Evolutionary conservation across 129 eudicot species (phyloP), one percentile per base, ranked within the genome.

Genomic region (sunflower (Helianthus annuus)): DNA sequence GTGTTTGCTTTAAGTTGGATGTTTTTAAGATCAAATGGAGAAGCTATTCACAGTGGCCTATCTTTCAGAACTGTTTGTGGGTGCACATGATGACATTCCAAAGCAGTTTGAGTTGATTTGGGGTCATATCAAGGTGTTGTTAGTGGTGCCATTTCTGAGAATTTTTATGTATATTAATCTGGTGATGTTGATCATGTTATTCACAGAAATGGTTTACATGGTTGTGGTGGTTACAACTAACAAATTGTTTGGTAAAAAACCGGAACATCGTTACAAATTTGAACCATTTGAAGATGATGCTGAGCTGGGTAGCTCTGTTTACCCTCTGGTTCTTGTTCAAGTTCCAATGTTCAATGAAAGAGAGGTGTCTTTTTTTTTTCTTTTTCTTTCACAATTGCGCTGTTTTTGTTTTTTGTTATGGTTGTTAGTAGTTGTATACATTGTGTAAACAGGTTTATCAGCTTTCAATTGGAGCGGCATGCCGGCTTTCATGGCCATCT

Each of bases 381-480:
- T 42, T 22, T 22, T 22, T 10, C 10, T 53, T 16, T 29, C 29
- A 6, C 59, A 54, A 17, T 54, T 54, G 59, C 29, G 6, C 29
- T 54, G 59, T 54, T 54, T 54, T 22, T 11, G 46, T 42, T 42
- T 42, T 42, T 42, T 7, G 7, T 27, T 58, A 12, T 24, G 15
- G n/a, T n/a, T 58, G 62, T 55, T 48, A 16, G 51, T 29, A 15
- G 59, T 70, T 51, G 27, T 54, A 13, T 51, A 51, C n/a, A 32
- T 51, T 49, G 52, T 64, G 15, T 11, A 29, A 15, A 52, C 83
- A 85, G 89, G 89, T 85, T 6, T 85, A 85, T 73, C 79, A 85
- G 44, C 77, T 85, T 27, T 82, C 90, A 11, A 85, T 85, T 56
- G 83, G 90, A 72, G 90, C 90, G 63, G 90, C 90, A 13, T 85